Evolutionary conservation across 768 basidiomycete species (phyloP), one percentile per base, ranked within the genome.

Genomic region (Tulasnella sp.): DNA sequence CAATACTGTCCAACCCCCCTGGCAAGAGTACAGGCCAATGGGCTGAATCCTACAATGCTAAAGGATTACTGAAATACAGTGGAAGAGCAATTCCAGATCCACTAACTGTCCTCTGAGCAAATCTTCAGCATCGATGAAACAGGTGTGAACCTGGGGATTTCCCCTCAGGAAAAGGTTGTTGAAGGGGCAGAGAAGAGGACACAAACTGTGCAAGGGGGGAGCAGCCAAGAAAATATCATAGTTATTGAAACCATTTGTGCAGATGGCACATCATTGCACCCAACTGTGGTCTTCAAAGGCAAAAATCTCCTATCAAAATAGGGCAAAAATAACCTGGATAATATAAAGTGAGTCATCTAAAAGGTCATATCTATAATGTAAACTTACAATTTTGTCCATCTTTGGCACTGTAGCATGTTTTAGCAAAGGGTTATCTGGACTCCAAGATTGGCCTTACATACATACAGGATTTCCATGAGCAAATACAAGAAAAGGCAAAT

Each of bases 401-500:
- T 23, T 15, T 8, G n/a, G 19, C n/a, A 35, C 23, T 17, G 15
- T 51, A 6, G 17, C 31, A 1, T 11, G 34, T 51, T 4, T 51
- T 34, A 1, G 34, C 27, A 31, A 6, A 19, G 3, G 73, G 74
- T 12, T 75, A 68, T 64, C 71, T 69, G 2, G 65, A 72, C 58
- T 64, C 66, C 1, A 68, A 69, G 49, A 69, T 75, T 51, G 70
- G 70, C 4, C 42, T 66, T 6, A 63, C 64, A 11, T 74, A 68
- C 67, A 68, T 75, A 19, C 65, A 73, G 58, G 58, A 70, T 25
- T 78, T 76, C 58, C 69, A 76, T 36, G 45, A 58, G n/a, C 62
- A 68, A 40, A 77, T 74, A 15, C 46, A 62, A 6, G 65, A 58
- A 8, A 74, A 75, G 57, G 70, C 68, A 3, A 56, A 49, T 8